Percentiles rank a stretch among this genome's conserved stretches.
Evolutionary conservation across 208 protist species (phyloP).

Genomic region (Trypanosoma rangeli): DNA sequence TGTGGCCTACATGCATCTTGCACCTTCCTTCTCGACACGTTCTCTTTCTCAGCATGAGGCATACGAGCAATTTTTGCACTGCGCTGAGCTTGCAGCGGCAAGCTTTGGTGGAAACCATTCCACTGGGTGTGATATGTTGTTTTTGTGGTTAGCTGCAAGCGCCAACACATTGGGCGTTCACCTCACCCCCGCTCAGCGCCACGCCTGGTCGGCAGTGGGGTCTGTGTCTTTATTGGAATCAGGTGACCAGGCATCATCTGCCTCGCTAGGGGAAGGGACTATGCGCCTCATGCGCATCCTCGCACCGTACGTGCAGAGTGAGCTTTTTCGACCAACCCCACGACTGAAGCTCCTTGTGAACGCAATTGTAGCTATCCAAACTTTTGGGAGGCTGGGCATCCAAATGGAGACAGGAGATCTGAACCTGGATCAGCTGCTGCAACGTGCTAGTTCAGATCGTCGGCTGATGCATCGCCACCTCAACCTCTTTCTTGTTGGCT

Average conservation of each 20-base stretch:
- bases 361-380: constrained; percentile 17
- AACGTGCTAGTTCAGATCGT: constrained; percentile 31
- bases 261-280: constrained; percentile 9
- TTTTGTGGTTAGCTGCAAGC: constrained; percentile 28
- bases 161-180: constrained; percentile 15
- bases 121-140: constrained; percentile 24
- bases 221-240: neutral
- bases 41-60: neutral
- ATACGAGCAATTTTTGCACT: constrained; percentile 17
- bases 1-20: constrained; percentile 23
- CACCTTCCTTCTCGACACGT: neutral
- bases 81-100: neutral
- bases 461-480: constrained; percentile 29
- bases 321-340: constrained; percentile 11
- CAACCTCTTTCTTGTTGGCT: constrained; percentile 35
- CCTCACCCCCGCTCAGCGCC: neutral
- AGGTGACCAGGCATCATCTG: neutral
- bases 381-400: constrained; percentile 18
- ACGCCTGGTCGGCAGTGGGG: constrained; percentile 4
- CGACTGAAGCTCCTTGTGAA: constrained; percentile 27
- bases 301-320: constrained; percentile 16
- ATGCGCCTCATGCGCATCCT: constrained; percentile 1
- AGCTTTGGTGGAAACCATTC: neutral
- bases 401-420: constrained; percentile 13
- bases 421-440: constrained; percentile 27